A percentile compares a stretch with the other conserved stretches of the same genome.
Conservation (phyloP, 73 alveolate genomes). For the Tetrahymena thermophila region DNA sequence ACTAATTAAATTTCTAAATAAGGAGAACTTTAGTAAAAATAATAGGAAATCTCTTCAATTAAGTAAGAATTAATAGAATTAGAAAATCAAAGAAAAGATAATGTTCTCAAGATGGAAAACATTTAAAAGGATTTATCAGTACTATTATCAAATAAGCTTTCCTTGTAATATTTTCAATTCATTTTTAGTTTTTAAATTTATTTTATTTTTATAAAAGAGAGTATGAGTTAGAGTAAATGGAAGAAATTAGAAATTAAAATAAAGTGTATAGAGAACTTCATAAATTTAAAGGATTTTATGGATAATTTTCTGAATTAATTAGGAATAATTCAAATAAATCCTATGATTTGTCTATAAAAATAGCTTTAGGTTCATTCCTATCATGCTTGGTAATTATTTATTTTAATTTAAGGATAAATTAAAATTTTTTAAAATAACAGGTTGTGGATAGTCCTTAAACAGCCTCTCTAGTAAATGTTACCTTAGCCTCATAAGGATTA, state of each 20-base stretch:
- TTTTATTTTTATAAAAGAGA: neutral
- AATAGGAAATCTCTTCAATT: neutral
- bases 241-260: neutral
- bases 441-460: neutral
- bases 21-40: neutral
- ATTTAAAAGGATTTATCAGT: neutral
- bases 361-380: neutral
- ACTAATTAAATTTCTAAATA: neutral
- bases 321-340: neutral
- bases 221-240: neutral
- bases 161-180: neutral
- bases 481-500: neutral
- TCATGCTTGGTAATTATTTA: neutral
- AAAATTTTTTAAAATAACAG: neutral
- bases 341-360: neutral
- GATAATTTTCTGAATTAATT: neutral
- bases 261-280: neutral
- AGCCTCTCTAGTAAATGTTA: neutral
- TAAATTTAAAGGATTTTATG: neutral
- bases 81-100: neutral
- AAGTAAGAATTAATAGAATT: neutral
- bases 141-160: neutral
- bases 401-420: neutral
- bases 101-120: neutral
- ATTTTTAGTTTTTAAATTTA: neutral